phyloP scores from a whole-genome alignment of 805 yeast genomes.

The Lipomyces spencermartinsiae region DNA sequence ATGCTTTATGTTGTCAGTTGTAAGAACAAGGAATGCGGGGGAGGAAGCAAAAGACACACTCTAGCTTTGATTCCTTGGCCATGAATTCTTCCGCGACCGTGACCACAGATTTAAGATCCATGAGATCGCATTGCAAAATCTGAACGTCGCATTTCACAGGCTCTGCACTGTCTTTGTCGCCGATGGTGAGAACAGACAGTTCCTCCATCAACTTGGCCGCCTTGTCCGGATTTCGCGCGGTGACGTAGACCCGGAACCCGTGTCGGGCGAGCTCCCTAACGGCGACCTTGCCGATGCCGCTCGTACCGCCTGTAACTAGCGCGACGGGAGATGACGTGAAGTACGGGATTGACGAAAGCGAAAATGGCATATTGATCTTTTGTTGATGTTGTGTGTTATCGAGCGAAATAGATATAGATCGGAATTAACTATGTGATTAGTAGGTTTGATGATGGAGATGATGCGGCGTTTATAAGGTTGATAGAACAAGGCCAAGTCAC shows the following conservation, averaged over 20 bases:
- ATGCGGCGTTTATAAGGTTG: no score
- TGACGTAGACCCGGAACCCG: constrained; percentile 34
- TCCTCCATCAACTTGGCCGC: constrained; percentile 12
- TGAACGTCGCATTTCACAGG: constrained; percentile 9
- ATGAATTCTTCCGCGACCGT: constrained; percentile 34
- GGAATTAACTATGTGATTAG: no score
- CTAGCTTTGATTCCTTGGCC: constrained; percentile 47
- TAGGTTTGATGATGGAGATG: no score
- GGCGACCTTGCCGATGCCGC: constrained; percentile 36
- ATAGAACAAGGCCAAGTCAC: no score
- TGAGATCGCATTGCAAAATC: constrained; percentile 26
- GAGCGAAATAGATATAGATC: neutral
- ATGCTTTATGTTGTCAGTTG: constrained; percentile 43
- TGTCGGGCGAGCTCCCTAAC: constrained; percentile 29
- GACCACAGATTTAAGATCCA: constrained; percentile 27
- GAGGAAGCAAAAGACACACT: constrained; percentile 41
- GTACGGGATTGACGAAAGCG: constrained; percentile 3
- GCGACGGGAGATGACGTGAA: constrained; percentile 1
- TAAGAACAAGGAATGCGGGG: neutral
- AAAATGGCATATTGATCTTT: constrained; percentile 4
- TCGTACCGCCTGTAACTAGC: constrained; percentile 34
- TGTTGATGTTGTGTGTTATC: neutral
- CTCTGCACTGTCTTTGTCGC: neutral
- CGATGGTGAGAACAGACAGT: neutral
- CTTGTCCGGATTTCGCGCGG: constrained; percentile 30